Evolutionary conservation across 306 rosid species (phyloP).

Genomic region (Cucurbita maxima): DNA sequence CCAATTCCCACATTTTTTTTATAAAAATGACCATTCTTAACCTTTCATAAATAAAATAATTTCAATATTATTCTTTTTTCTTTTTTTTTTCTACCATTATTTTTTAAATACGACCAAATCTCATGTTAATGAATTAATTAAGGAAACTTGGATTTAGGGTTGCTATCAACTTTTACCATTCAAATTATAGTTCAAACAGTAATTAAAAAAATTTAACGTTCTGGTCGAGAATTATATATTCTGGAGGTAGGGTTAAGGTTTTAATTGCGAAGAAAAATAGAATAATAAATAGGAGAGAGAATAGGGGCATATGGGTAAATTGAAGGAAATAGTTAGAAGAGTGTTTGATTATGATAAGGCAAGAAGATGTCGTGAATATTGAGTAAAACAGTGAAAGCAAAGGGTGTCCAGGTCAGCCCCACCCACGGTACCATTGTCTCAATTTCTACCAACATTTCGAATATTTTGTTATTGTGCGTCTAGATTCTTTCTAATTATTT

Average conservation of each 20-base stretch:
- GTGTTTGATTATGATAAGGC: neutral
- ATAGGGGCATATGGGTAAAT: neutral
- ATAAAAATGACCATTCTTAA: neutral
- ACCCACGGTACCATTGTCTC: slow-evolving; percentile 41
- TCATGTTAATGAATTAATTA: neutral
- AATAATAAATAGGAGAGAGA: neutral
- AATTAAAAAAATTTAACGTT: no score
- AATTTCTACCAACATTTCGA: slow-evolving; percentile 44
- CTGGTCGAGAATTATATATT: no score
- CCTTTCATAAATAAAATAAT: neutral
- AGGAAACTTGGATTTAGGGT: neutral
- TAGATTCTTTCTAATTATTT: slow-evolving; percentile 21
- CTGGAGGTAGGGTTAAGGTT: neutral
- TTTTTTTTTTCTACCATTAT: neutral
- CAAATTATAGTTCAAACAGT: no score
- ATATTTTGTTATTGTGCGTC: slow-evolving; percentile 29
- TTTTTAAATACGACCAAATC: neutral
- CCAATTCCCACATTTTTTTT: neutral
- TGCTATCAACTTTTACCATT: neutral
- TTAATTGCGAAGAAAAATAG: neutral
- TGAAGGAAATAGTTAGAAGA: no score
- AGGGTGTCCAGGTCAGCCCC: slow-evolving; percentile 30
- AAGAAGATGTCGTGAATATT: neutral
- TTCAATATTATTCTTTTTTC: neutral
- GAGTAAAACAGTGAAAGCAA: slow-evolving; percentile 15